Conservation (phyloP, 139 green algal species). For the Pseudopediastrum boryanum region DNA sequence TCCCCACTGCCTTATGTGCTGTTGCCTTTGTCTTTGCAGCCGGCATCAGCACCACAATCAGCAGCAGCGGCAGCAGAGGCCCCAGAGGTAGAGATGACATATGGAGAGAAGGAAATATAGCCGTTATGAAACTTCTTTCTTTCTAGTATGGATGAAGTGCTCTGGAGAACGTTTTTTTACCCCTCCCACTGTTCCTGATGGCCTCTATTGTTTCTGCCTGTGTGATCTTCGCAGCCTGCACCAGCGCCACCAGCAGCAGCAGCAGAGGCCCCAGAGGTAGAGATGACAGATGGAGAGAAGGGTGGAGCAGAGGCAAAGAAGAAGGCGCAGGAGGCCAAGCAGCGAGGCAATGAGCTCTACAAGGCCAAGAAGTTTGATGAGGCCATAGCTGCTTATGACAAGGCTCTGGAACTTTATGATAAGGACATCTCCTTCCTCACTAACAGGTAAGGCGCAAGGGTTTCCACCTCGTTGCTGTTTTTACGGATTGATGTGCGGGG, state of each 20-base stretch:
- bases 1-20: no score
- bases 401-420: conserved; percentile 86
- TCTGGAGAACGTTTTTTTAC: no score
- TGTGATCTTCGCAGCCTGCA: background rate
- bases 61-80: conserved; percentile 41
- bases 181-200: no score
- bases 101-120: no score
- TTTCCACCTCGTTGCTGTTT: no score
- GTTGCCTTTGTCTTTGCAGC: no score
- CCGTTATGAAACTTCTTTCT: no score
- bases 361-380: conserved; percentile 92
- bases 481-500: no score
- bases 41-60: background rate
- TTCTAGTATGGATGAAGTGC: no score
- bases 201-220: no score
- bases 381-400: conserved; percentile 89
- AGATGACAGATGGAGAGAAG: conserved; percentile 36
- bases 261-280: conserved; percentile 37
- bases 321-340: conserved; percentile 80
- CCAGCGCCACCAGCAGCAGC: conserved; percentile 11
- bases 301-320: conserved; percentile 13
- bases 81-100: no score
- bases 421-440: conserved; percentile 95
- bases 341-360: conserved; percentile 92
- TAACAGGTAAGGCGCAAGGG: conserved; percentile 77